These are phyloP conservation scores for Kluyveromyces sp. DNA, from an alignment of 1,139 yeast species.

Conservation along the genomic window DNA sequence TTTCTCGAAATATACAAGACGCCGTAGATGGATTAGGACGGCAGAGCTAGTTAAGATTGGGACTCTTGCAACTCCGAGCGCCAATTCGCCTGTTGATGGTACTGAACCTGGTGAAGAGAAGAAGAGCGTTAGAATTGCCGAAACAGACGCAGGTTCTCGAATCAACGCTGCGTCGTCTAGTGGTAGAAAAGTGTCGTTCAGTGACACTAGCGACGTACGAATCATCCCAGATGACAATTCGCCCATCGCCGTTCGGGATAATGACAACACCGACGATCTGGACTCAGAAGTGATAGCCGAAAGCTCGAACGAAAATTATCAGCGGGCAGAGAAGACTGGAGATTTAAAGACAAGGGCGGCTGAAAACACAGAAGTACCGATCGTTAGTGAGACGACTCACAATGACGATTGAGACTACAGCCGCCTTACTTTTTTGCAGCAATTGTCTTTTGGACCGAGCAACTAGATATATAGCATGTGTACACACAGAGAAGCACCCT, in stretches of 20 bases:
- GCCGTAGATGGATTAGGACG: constrained; percentile 92
- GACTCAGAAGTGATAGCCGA: constrained; percentile 8
- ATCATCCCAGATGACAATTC: constrained; percentile 18
- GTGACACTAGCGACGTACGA: constrained; percentile 24
- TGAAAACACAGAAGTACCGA: not conserved
- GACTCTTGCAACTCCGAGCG: constrained; percentile 5
- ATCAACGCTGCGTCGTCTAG: not conserved
- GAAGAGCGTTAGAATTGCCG: constrained; percentile 4
- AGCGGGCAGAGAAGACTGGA: constrained; percentile 1
- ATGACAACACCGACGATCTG: constrained; percentile 7
- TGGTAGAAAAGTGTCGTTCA: constrained; percentile 28
- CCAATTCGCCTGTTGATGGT: constrained; percentile 1
- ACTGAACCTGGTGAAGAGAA: constrained; percentile 1
- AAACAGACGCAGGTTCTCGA: not conserved
- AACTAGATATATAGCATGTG: too few species aligned
- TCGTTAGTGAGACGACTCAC: not conserved
- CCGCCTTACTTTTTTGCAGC: too few species aligned
- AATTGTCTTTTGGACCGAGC: too few species aligned
- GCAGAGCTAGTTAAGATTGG: constrained; percentile 61
- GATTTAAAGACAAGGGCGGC: constrained; percentile 1
- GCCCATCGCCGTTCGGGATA: not conserved
- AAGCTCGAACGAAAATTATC: constrained; percentile 1
- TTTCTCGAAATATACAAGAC: constrained; percentile 83
- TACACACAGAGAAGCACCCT: too few species aligned
- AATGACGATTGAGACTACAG: not conserved